Evolutionary conservation across 192 early-diverging fungal species (phyloP), one percentile per base, ranked within the genome.

Genomic region (Pilobolus umbonatus): DNA sequence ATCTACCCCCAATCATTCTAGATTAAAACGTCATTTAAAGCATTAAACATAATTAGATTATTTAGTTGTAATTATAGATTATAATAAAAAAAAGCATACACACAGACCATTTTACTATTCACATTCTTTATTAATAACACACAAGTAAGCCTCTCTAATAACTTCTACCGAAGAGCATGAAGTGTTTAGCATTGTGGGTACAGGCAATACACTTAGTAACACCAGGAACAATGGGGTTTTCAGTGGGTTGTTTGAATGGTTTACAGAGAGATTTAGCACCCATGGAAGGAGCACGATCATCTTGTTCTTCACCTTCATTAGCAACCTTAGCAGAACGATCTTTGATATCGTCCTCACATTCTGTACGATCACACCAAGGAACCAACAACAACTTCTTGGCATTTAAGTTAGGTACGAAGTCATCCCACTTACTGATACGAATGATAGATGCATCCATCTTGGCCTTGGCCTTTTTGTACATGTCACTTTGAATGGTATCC

Each of bases 191-290:
- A 59, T 86, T 68, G 50, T 83, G 64, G 35, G 82, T 89, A 60
- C 91, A 93, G 46, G 82, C 80, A 67, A 84, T 60, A 71, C 96
- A 99, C 82, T 94, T 94, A 31, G 91, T 92, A 55, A 85, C 82
- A 60, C 91, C 93, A 34, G 81, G 81, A 47, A 87, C 72, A 43
- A 98, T 81, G 3, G 88, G 81, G 50, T 82, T 88, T 45, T 96
- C 83, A 9, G 75, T 75, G 57, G 97, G 95, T 85, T 99, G 95
- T 45, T 85, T 78, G 67, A 91, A 91, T 24, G 97, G 97, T 73
- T 96, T 89, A 74, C 97, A 99, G 28, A 99, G 85, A 5, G 95
- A 94, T 76, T 99, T 99, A 60, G 97, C 97, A 54, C 97, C 97
- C 97, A 99, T 99, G 17, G 95, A 96, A 32, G 97, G 97, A 52